phyloP scores from a whole-genome alignment of 768 basidiomycete species.

The Tubosaeta sp. region DNA sequence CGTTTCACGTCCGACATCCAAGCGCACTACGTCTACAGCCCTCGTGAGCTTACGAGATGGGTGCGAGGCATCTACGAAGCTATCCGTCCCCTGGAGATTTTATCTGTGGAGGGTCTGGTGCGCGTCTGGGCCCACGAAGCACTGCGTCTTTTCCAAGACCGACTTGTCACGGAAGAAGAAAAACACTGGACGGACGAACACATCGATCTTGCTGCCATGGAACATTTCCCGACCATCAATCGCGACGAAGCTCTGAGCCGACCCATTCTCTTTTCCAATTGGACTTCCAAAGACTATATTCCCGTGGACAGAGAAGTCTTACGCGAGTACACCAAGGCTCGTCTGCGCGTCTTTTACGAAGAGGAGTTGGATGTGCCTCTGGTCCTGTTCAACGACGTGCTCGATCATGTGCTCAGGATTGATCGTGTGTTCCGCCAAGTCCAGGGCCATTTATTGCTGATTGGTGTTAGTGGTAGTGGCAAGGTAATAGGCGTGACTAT shows the following conservation, averaged over 20 bases:
- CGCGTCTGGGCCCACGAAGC: conserved; percentile 98
- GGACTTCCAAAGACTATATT: conserved; percentile 97
- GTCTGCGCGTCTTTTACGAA: conserved; percentile 97
- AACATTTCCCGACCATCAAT: conserved; percentile 92
- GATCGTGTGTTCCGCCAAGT: conserved; percentile 98
- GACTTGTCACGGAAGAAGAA: conserved; percentile 90
- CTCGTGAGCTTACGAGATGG: conserved; percentile 98
- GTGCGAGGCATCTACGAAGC: conserved; percentile 96
- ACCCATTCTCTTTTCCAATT: conserved; percentile 97
- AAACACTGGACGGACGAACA: conserved; percentile 92
- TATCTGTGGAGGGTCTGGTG: conserved; percentile 92
- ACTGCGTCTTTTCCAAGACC: conserved; percentile 94
- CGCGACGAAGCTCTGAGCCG: conserved; percentile 79
- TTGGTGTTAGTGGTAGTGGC: conserved; percentile 97
- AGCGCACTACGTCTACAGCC: conserved; percentile 98
- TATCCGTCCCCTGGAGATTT: conserved; percentile 87
- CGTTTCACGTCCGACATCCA: conserved; percentile 96
- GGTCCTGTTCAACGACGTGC: conserved; percentile 96
- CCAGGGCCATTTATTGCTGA: conserved; percentile 93
- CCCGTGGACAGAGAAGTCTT: conserved; percentile 91
- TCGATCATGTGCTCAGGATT: conserved; percentile 96
- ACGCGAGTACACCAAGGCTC: conserved; percentile 94
- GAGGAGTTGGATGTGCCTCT: conserved; percentile 97
- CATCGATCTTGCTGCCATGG: conserved; percentile 77
- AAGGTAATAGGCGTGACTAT: conserved; percentile 57